Base-by-base conservation (phyloP, 164 flowering plant species). In the Euptelea pleiosperma region DNA sequence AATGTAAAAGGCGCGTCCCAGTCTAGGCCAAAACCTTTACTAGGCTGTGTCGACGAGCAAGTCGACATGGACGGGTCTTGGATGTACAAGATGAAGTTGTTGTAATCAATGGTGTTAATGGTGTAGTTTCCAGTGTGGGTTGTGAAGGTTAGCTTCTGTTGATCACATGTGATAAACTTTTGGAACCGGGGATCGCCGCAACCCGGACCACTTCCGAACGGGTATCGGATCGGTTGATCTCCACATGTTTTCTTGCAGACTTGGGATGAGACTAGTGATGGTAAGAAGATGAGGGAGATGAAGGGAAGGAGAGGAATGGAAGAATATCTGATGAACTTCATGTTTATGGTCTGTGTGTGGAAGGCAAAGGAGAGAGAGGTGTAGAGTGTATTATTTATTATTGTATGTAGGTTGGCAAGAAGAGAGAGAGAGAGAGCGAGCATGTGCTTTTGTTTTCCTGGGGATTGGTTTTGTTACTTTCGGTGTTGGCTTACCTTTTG, bases 131-230 rank as follows among this genome's bases (percentile, higher is more conserved):
- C 95, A 0, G 82, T 72, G 77, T 79, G 86, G 16, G 91, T 81
- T 48, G 73, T 74, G 25, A 81, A 68, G 25, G 72, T 73, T 51
- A 85, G 81, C 49, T 67, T 64, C 1, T 72, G 46, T 8, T 69
- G 55, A 53, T 64, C 66, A 65, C 95, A 87, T 3, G 79, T 61
- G 2, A 87, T 62, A 40, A 71, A 74, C 5, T 67, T 59, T 30
- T 75, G 79, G 70, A 84, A 84, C 4, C 85, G 77, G 2, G 82
- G 83, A 31, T 84, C 87, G 36, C 95, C 95, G 51, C 95, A 87
- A 15, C 89, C 91, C 0, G 73, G 74, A 35, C 80, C 84, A 0
- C 72, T 70, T 34, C 95, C 89, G 18, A 87, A 83, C 3, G 91
- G 95, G 71, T 81, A 87, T 9, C 55, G 69, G 55, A 85, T 54